Evolutionary conservation across 768 basidiomycete genomes (phyloP), one percentile per base, ranked within the genome.

Genomic region (Trametes punicea): DNA sequence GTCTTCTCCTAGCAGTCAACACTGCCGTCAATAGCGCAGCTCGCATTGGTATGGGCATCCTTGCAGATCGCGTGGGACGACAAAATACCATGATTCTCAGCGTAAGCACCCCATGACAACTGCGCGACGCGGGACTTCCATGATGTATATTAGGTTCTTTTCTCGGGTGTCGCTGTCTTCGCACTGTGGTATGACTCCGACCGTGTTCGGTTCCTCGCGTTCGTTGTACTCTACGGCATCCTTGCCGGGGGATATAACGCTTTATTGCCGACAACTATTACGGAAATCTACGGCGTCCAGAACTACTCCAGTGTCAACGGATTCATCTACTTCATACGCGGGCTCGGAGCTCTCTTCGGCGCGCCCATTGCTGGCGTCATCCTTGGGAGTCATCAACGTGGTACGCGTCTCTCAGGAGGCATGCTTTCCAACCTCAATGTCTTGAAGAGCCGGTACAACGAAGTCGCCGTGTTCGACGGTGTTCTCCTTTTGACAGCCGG

Each of bases 161-260:
- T 77, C 25, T 76, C 76, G 1, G 70, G 67, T 4, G 36, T 76
- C 11, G 70, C 73, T 1, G 74, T 76, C 11, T 65, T 77, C 44
- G 70, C 71, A 0, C 65, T 77, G n/a, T 77, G 77, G 76, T 70
- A 74, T 46, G 57, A 73, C 48, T 74, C 76, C 9, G 58, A 66
- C 8, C 70, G 73, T 23, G 48, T 62, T 0, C 72, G 74, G 2
- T 79, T 76, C 59, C 60, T 75, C 36, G 70, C 70, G 0, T 77
- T 78, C 62, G 59, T 73, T 20, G 66, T 77, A 21, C 52, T 73
- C 46, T 77, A 78, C 56, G 77, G 74, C 15, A 64, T 77, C 46
- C 72, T 70, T 42, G 73, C 77, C 2, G 76, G 76, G 18, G 76
- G 76, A 2, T 77, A 78, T 65, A 76, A 76, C 54, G 73, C 74